Conservation (phyloP, 352 stramenopile species). For the Pilasporangium apinafurcum region DNA sequence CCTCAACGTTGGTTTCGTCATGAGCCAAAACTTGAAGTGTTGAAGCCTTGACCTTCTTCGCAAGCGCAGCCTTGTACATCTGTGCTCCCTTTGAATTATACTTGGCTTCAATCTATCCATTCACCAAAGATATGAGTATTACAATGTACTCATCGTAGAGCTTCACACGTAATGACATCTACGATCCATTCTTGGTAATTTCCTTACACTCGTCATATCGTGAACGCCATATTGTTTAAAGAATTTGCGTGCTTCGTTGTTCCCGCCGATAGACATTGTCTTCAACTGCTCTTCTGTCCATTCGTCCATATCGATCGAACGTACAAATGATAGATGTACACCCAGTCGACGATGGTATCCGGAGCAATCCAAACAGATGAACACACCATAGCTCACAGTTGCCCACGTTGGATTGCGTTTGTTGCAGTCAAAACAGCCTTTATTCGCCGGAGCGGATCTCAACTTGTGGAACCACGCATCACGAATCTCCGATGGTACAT, state of each 20-base stretch:
- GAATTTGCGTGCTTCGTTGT: slow-evolving; percentile 89
- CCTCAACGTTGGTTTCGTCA: slow-evolving; percentile 24
- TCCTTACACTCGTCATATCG: slow-evolving; percentile 84
- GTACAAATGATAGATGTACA: slow-evolving; percentile 93
- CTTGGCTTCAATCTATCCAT: slow-evolving; percentile 80
- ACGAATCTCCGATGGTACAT: slow-evolving; percentile 64
- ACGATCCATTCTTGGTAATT: too few relatives aligned
- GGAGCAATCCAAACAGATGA: slow-evolving; percentile 95
- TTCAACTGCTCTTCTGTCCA: slow-evolving; percentile 94
- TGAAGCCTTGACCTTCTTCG: slow-evolving; percentile 79
- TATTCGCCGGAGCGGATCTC: slow-evolving; percentile 70
- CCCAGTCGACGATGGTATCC: slow-evolving; percentile 91
- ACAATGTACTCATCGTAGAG: background rate
- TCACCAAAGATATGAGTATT: background rate
- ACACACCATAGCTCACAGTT: slow-evolving; percentile 93
- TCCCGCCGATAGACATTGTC: slow-evolving; percentile 91
- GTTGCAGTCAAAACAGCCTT: slow-evolving; percentile 95
- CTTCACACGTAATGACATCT: slow-evolving; percentile 2
- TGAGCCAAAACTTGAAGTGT: slow-evolving; percentile 44
- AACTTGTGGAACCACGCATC: slow-evolving; percentile 87
- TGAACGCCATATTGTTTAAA: slow-evolving; percentile 90
- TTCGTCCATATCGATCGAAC: slow-evolving; percentile 95
- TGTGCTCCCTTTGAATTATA: slow-evolving; percentile 89
- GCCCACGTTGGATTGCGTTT: slow-evolving; percentile 94
- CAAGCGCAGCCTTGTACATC: slow-evolving; percentile 80